phyloP scores from a whole-genome alignment of 179 eudicot species.

The Corrigiola litoralis region DNA sequence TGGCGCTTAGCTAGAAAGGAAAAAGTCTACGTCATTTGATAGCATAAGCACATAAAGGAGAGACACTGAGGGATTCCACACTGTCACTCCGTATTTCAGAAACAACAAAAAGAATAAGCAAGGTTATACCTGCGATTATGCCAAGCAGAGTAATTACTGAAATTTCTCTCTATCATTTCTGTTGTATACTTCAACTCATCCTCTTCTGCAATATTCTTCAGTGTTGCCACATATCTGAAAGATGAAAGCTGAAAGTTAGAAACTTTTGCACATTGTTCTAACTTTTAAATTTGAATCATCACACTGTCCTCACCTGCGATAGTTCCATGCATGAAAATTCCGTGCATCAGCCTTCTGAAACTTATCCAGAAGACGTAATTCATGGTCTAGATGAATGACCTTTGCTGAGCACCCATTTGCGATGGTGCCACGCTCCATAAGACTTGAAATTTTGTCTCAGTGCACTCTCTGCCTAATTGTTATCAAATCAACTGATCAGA shows the following conservation, averaged over 20 bases:
- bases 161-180: constrained; percentile 66
- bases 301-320: constrained; percentile 55
- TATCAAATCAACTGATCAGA: no score
- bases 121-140: constrained; percentile 80
- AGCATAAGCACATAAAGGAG: no score
- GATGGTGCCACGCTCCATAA: constrained; percentile 97
- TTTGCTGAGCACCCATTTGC: constrained; percentile 89
- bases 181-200: constrained; percentile 78
- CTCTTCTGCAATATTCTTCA: constrained; percentile 65
- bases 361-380: constrained; percentile 61
- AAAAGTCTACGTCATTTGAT: no score
- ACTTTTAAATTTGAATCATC: neutral
- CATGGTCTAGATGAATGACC: constrained; percentile 76
- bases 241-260: constrained; percentile 1
- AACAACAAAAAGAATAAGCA: neutral
- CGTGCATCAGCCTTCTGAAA: constrained; percentile 74
- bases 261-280: neutral
- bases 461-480: constrained; percentile 85
- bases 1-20: no score
- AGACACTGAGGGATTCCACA: no score
- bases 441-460: constrained; percentile 73
- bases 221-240: constrained; percentile 62
- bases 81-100: neutral
- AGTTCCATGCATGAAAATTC: constrained; percentile 94
- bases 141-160: constrained; percentile 99